A percentile compares a stretch with the other conserved stretches of the same genome.
Conservation (phyloP, 2,329 filamentous ascomycete species). For the Penicillium janthinellum region DNA sequence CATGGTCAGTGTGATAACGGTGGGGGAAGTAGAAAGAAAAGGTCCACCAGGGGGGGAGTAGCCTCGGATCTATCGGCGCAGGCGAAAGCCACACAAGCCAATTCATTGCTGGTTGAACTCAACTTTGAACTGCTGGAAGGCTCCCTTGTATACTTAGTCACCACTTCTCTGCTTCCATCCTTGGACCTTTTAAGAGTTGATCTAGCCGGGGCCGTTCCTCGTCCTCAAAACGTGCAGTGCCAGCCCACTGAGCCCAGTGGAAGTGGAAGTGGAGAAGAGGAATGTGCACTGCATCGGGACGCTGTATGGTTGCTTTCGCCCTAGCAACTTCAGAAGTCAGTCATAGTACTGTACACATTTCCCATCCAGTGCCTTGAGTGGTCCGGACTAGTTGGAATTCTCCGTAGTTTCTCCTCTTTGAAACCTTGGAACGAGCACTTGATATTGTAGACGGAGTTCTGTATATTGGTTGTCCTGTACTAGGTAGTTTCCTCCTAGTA, state of each 20-base stretch:
- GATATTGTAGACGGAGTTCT: background rate
- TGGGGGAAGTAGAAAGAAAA: background rate
- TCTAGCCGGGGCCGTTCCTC: background rate
- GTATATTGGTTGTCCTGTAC: background rate
- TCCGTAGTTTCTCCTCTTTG: background rate
- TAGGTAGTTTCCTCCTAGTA: background rate
- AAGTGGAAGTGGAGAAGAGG: background rate
- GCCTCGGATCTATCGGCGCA: slow-evolving; percentile 12
- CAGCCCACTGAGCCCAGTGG: background rate
- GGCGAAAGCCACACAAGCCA: background rate
- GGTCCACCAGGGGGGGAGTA: background rate
- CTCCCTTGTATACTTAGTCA: background rate
- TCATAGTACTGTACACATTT: background rate
- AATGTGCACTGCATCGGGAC: background rate
- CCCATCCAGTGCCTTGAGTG: background rate
- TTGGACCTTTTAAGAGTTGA: no score
- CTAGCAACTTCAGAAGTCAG: background rate
- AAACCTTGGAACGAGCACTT: background rate
- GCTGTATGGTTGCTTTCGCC: background rate
- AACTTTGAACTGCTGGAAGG: background rate
- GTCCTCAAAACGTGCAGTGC: background rate
- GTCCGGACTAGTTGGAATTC: background rate
- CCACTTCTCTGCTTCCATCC: no score
- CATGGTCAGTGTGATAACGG: background rate
- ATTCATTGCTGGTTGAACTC: background rate